phyloP scores from a whole-genome alignment of 345 rosid species.

The Sapria himalayana region DNA sequence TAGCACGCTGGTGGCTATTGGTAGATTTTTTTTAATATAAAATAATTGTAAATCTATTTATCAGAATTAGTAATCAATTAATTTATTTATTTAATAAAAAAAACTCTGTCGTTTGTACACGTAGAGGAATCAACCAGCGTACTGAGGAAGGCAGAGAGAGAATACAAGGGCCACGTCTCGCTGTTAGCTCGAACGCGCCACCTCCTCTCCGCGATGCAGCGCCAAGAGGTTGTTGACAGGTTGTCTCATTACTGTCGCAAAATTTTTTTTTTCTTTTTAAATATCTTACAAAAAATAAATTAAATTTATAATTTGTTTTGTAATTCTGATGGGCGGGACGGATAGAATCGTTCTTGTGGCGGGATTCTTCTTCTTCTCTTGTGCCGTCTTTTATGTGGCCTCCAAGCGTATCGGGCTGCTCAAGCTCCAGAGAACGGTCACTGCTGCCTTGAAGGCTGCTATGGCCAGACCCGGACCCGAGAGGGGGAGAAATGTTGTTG shows the following conservation, averaged over 20 bases:
- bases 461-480: slow-evolving; percentile 45
- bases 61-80: background rate
- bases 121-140: slow-evolving; percentile 77
- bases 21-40: slow-evolving; percentile 23
- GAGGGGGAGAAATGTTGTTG: too few species aligned
- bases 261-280: too few species aligned
- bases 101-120: slow-evolving; percentile 5
- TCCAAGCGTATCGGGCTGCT: slow-evolving; percentile 68
- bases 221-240: slow-evolving; percentile 84
- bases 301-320: too few species aligned
- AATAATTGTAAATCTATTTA: background rate
- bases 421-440: slow-evolving; percentile 50
- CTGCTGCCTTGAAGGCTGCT: slow-evolving; percentile 54
- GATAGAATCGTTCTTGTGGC: slow-evolving; percentile 45
- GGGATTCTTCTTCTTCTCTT: slow-evolving; percentile 47
- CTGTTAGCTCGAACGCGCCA: slow-evolving; percentile 61
- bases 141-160: slow-evolving; percentile 67
- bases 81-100: background rate
- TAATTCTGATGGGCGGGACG: too few species aligned
- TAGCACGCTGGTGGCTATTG: slow-evolving; percentile 54
- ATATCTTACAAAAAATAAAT: too few species aligned
- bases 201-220: slow-evolving; percentile 79
- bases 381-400: slow-evolving; percentile 72
- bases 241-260: too few species aligned
- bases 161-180: slow-evolving; percentile 83